phyloP scores from a whole-genome alignment of 139 green algal genomes.

The Tetratostichococcus sp. region DNA sequence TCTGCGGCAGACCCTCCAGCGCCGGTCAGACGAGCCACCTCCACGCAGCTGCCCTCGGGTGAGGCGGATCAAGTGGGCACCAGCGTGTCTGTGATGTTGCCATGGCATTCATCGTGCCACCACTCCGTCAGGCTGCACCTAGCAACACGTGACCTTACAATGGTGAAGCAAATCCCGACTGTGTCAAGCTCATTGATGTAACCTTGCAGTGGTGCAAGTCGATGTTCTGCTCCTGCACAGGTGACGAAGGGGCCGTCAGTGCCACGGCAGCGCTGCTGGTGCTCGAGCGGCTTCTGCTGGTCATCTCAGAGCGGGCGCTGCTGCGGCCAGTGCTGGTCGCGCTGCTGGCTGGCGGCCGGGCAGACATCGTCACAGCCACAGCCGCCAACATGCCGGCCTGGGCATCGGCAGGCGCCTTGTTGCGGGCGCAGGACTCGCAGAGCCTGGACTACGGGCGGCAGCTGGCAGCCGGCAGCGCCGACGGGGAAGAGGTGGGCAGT shows the following conservation, averaged over 20 bases:
- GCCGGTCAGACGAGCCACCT: not conserved
- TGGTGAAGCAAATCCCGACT: no score
- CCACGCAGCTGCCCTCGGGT: constrained; percentile 8
- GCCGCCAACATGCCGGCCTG: not conserved
- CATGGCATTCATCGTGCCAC: no score
- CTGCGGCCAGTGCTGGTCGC: constrained; percentile 44
- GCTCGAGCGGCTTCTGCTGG: constrained; percentile 70
- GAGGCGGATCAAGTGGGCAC: no score
- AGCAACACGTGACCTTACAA: no score
- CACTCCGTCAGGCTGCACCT: no score
- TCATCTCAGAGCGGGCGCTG: constrained; percentile 48
- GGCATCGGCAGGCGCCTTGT: not conserved
- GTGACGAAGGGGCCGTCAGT: not conserved
- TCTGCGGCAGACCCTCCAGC: no score
- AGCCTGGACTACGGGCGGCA: not conserved
- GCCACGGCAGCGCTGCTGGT: constrained; percentile 43
- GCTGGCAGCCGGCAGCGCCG: not conserved
- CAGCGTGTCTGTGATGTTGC: no score
- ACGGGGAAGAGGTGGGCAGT: not conserved
- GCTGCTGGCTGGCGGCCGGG: constrained; percentile 32
- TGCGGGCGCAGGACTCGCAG: constrained; percentile 1
- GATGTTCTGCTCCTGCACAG: not conserved
- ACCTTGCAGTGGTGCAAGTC: no score
- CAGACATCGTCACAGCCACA: not conserved
- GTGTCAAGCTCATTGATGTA: no score